These are phyloP conservation scores for Haplosporangium sp. DNA, from an alignment of 371 early-diverging fungal genomes.

Conservation along the genomic window DNA sequence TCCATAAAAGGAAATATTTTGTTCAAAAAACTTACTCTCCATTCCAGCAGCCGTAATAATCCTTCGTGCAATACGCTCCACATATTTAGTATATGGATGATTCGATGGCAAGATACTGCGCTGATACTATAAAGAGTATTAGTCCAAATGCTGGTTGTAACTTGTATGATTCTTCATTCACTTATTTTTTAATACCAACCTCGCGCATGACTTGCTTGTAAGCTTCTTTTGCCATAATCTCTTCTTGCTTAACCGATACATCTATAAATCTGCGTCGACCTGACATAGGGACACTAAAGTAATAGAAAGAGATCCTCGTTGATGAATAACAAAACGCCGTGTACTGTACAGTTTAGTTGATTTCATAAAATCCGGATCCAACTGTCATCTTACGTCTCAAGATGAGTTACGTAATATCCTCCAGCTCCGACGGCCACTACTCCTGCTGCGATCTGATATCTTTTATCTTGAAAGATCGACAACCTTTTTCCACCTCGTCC, in stretches of 20 bases:
- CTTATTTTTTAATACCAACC: constrained; percentile 13
- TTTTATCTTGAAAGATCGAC: constrained; percentile 32
- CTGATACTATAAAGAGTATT: constrained; percentile 57
- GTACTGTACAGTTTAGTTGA: not conserved
- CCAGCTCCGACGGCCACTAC: constrained; percentile 52
- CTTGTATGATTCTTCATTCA: not conserved
- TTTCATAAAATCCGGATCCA: constrained; percentile 2
- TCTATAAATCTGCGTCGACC: constrained; percentile 73
- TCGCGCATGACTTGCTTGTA: constrained; percentile 73
- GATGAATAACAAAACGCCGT: too few species aligned
- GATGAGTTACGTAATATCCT: constrained; percentile 71
- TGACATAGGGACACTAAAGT: constrained; percentile 70
- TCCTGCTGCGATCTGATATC: constrained; percentile 38
- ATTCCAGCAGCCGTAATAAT: constrained; percentile 80
- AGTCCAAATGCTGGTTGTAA: not conserved
- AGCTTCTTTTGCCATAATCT: constrained; percentile 74
- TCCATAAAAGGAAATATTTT: not conserved
- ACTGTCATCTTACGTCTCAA: constrained; percentile 58
- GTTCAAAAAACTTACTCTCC: constrained; percentile 40
- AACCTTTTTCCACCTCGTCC: constrained; percentile 9
- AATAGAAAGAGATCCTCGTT: not conserved
- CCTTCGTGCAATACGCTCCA: constrained; percentile 71
- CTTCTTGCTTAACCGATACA: constrained; percentile 68
- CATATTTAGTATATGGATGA: constrained; percentile 71
- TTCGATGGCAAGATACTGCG: constrained; percentile 68